These are phyloP conservation scores for Begonia masoniana DNA, from an alignment of 306 rosid species.

Conservation along the genomic window DNA sequence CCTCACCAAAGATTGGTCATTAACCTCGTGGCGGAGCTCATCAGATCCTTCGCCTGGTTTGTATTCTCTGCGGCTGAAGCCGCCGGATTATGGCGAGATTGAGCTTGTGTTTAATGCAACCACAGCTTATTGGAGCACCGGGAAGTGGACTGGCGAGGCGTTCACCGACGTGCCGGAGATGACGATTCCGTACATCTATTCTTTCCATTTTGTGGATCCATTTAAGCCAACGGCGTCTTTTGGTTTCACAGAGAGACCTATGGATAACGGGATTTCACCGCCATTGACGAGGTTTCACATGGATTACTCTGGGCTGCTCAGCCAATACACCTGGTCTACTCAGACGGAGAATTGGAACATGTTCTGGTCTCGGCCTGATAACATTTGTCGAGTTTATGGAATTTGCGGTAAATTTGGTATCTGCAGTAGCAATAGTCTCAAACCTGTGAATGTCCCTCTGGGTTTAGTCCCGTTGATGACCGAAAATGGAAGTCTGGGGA, in stretches of 20 bases:
- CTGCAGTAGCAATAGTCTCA: conserved; percentile 8
- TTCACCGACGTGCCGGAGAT: conserved; percentile 55
- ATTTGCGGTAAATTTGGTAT: conserved; percentile 57
- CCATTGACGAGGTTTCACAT: conserved; percentile 44
- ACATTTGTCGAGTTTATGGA: conserved; percentile 27
- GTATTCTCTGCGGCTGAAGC: conserved; percentile 44
- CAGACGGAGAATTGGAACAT: conserved; percentile 41
- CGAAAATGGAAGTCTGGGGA: conserved; percentile 35
- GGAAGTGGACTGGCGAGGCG: conserved; percentile 39
- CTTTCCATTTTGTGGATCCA: conserved; percentile 37
- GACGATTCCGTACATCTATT: conserved; percentile 47
- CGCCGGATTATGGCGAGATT: conserved; percentile 42
- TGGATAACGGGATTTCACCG: conserved; percentile 18
- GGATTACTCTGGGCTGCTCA: conserved; percentile 35
- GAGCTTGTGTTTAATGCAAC: conserved; percentile 40
- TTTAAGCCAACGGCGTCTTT: conserved; percentile 44
- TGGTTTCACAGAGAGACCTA: conserved; percentile 39
- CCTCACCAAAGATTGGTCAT: conserved; percentile 24
- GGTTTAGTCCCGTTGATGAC: conserved; percentile 34
- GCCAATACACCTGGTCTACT: conserved; percentile 52
- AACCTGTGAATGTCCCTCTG: conserved; percentile 33
- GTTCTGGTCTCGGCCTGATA: conserved; percentile 53
- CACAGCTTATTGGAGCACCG: conserved; percentile 53
- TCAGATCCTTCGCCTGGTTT: conserved; percentile 52
- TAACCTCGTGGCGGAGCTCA: conserved; percentile 38